Evolutionary conservation across 2,329 filamentous ascomycete species (phyloP).

Genomic region (Cercospora nicotianae): DNA sequence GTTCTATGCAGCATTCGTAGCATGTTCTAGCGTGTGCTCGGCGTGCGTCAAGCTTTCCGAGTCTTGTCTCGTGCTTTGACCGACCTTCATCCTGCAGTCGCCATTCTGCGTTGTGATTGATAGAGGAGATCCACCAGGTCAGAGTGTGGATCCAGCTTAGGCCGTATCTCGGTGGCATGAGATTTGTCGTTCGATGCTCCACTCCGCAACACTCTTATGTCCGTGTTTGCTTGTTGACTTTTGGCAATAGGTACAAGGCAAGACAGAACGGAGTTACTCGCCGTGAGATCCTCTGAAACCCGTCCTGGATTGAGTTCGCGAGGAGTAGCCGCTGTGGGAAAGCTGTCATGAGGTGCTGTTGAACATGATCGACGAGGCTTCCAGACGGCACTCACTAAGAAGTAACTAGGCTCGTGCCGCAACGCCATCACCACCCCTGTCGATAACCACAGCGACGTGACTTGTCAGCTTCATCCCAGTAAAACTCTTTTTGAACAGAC

Average conservation of each 20-base stretch:
- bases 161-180: slow-evolving; percentile 23
- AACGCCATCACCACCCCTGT: slow-evolving; percentile 1
- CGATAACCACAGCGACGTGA: background rate
- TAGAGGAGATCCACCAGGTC: slow-evolving; percentile 1
- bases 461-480: background rate
- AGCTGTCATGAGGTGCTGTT: background rate
- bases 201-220: background rate
- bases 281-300: background rate
- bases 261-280: background rate
- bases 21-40: slow-evolving; percentile 20
- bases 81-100: slow-evolving; percentile 21
- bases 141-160: slow-evolving; percentile 11
- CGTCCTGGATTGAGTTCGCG: background rate
- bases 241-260: background rate
- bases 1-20: slow-evolving; percentile 20
- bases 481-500: slow-evolving; percentile 11
- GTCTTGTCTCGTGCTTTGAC: slow-evolving; percentile 2
- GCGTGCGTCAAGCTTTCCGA: slow-evolving; percentile 19
- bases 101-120: slow-evolving; percentile 7
- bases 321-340: slow-evolving; percentile 2
- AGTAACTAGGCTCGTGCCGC: background rate
- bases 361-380: background rate
- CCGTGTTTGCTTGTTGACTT: background rate
- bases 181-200: slow-evolving; percentile 6
- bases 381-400: background rate